Base-by-base conservation (phyloP, 139 green algal species). In the Deuterostichococcus epilithicus region DNA sequence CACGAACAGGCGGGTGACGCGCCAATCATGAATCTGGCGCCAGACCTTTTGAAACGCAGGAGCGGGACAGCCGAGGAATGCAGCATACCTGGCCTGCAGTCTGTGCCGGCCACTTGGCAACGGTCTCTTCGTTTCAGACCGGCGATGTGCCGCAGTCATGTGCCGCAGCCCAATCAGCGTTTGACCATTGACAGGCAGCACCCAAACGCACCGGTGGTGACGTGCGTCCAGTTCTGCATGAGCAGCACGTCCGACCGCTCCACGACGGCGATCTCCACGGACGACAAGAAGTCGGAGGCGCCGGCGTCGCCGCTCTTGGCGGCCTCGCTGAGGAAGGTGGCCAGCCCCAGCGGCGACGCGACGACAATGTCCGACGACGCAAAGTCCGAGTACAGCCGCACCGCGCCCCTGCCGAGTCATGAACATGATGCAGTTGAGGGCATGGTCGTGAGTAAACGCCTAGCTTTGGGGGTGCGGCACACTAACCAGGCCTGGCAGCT, bases 191-290 rank as follows among this genome's bases (percentile, higher is more conserved):
- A 60, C 13, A 13, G 45, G 13, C 18, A 60, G 18, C 45, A 60
- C 18, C 13, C 18, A 18, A 45, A 1, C 70, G 70, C 39, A 89
- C 87, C 88, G 44, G 82, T 88, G 2, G 83, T 77, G 18, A 96
- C 85, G 72, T 97, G 92, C 23, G 78, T 60, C 88, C 90, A 93
- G 73, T 94, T 92, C 86, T 99, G 95, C 96, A 99, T 98, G 32
- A 87, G 78, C 81, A 97, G 84, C 34, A 98, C 84, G 80, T 99
- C 95, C 3, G 89, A 86, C 0, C 93, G 77, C 76, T 96, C 92
- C 5, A 97, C 63, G 22, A 98, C 81, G 22, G 92, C 58, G 2
- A 99, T 63, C 79, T 99, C 96, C 26, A 99, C 92, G 36, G 88
- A 94, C 1, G 89, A 94, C 74, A 99, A 84, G 36, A 97, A 98